phyloP scores from a whole-genome alignment of 345 rosid species.

The Noccaea caerulescens region DNA sequence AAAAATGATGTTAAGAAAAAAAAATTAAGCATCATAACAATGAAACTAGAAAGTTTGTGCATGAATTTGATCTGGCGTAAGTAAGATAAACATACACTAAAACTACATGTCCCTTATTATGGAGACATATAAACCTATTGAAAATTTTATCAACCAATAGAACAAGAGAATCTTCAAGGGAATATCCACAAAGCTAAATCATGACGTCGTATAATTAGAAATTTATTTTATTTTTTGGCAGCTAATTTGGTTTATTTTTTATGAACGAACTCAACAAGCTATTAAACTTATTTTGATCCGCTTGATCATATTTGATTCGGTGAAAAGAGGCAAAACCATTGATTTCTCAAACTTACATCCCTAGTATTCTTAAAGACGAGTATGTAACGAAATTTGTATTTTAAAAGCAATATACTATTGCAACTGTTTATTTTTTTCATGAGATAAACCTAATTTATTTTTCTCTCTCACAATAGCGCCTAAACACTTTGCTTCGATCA shows the following conservation, averaged over 20 bases:
- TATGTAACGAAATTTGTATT: neutral
- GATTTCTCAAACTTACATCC: no score
- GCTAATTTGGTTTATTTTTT: no score
- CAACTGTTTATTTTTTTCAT: no score
- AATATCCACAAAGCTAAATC: constrained; percentile 4
- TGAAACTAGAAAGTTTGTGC: neutral
- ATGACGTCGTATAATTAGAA: neutral
- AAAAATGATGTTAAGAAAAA: neutral
- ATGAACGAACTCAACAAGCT: neutral
- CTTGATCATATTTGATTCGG: no score
- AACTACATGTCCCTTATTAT: constrained; percentile 11
- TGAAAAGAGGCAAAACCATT: no score
- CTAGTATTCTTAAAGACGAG: neutral
- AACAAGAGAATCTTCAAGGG: neutral
- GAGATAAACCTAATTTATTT: no score
- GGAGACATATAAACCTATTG: constrained; percentile 16
- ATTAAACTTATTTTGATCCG: neutral
- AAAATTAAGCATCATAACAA: neutral
- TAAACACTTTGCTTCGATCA: neutral
- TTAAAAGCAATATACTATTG: no score
- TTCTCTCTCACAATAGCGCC: neutral
- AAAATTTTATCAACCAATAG: neutral
- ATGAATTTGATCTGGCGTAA: constrained; percentile 7
- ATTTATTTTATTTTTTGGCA: neutral
- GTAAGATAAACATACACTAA: neutral